Conservation (phyloP, 306 rosid species). For the Delonix regia region DNA sequence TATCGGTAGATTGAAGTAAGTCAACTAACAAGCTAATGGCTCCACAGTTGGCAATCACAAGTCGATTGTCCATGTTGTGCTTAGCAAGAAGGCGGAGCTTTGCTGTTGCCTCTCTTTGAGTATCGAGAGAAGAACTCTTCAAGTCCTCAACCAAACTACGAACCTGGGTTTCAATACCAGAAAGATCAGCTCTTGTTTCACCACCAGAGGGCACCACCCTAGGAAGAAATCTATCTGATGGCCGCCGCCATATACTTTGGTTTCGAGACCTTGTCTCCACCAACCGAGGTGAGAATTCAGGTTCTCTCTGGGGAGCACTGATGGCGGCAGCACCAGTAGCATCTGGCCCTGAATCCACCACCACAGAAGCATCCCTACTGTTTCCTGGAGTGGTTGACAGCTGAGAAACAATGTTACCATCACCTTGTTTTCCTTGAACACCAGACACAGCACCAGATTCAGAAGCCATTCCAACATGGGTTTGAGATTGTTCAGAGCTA, state of each 20-base stretch:
- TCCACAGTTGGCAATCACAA: constrained; percentile 87
- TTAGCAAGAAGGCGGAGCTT: constrained; percentile 85
- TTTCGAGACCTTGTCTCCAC: constrained; percentile 64
- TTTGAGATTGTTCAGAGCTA: constrained; percentile 56
- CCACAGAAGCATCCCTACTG: constrained; percentile 72
- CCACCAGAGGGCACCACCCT: constrained; percentile 57
- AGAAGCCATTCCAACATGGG: constrained; percentile 66
- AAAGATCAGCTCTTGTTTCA: constrained; percentile 77
- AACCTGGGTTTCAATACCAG: constrained; percentile 73
- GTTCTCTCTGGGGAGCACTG: constrained; percentile 57
- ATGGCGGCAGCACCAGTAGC: constrained; percentile 45
- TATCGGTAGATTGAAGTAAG: constrained; percentile 67
- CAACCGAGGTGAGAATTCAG: constrained; percentile 54
- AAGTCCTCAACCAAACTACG: constrained; percentile 75
- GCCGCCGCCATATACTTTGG: constrained; percentile 69
- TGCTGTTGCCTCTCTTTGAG: constrained; percentile 74
- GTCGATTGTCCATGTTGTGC: constrained; percentile 85
- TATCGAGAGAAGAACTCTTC: constrained; percentile 64
- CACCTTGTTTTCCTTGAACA: constrained; percentile 61
- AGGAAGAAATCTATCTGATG: constrained; percentile 65
- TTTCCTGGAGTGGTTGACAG: constrained; percentile 60
- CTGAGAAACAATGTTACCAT: constrained; percentile 54
- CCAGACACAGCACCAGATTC: constrained; percentile 60
- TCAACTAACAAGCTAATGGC: constrained; percentile 77
- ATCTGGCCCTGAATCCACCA: constrained; percentile 59